phyloP scores from a whole-genome alignment of 768 basidiomycete species.

The Mycena venus region DNA sequence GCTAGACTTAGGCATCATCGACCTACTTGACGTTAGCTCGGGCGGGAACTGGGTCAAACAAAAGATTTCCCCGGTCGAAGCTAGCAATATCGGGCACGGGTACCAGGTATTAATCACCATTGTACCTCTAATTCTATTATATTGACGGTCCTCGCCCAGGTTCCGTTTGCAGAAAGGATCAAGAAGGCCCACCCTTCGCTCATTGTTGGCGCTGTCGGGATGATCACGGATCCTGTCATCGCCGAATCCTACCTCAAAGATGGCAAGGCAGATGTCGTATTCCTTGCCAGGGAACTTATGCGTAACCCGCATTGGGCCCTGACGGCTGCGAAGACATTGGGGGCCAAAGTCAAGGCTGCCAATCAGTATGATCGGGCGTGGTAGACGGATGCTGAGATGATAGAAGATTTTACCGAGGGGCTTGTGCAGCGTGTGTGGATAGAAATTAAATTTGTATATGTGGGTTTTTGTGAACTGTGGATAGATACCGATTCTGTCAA shows the following conservation, averaged over 20 bases:
- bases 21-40: slow-evolving; percentile 80
- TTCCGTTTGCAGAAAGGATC: slow-evolving; percentile 76
- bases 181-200: slow-evolving; percentile 72
- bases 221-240: slow-evolving; percentile 71
- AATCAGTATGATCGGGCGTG: slow-evolving; percentile 80
- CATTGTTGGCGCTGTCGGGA: slow-evolving; percentile 75
- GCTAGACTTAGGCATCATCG: slow-evolving; percentile 67
- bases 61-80: slow-evolving; percentile 56
- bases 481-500: too few relatives aligned
- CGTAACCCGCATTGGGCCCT: slow-evolving; percentile 77
- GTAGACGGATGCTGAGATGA: slow-evolving; percentile 42
- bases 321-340: slow-evolving; percentile 72
- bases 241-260: slow-evolving; percentile 71
- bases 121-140: too few relatives aligned
- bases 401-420: neutral
- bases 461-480: too few relatives aligned
- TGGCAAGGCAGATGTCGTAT: slow-evolving; percentile 78
- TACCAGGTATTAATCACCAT: slow-evolving; percentile 65
- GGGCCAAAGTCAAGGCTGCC: slow-evolving; percentile 75
- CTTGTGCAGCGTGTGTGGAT: too few relatives aligned
- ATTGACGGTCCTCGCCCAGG: slow-evolving; percentile 58
- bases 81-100: slow-evolving; percentile 54
- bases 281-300: slow-evolving; percentile 76
- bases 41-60: slow-evolving; percentile 77
- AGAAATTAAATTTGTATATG: neutral